Evolutionary conservation across 805 yeast genomes (phyloP), one percentile per base, ranked within the genome.

Genomic region (Monosporozyma yasuniensis): DNA sequence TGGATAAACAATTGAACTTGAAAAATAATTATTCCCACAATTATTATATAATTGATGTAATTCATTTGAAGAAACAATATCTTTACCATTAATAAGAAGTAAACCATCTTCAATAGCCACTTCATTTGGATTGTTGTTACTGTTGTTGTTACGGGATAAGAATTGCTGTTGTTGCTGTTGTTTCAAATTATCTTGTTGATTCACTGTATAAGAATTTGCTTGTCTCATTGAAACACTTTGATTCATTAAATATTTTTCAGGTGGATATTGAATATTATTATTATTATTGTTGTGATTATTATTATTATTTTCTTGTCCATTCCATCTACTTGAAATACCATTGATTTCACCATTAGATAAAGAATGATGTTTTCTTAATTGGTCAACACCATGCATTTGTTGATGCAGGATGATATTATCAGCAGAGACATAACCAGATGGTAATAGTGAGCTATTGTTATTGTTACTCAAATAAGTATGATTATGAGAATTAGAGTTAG

Each of bases 11-110:
- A 62, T 54, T 2, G 67, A 61, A 42, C 72, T 70, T n/a, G 80
- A 74, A 56, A 83, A 85, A 62, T 84, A 85, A 41, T 70, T 71
- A 11, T 67, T 61, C 0, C 84, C 77, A 55, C 74, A 61, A 8
- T 57, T 72, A 11, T 59, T 52, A 56, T 75, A 84, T 46, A 77
- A 65, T 10, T 64, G 55, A 50, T 77, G 77, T 48, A 85, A 71
- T 7, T 77, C 81, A 0, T 75, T 69, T 0, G 88, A 80, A 1
- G 88, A 78, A 19, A 80, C 68, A 21, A 84, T 81, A 45, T 75
- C 72, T 50, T 73, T 76, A 44, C 78, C 78, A 48, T 75, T 76
- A 46, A 81, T 66, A 5, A 81, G 58, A 35, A 84, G 35, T 35
- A 63, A 66, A 0, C 89, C 89, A 60, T 83, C 81, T 43, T 84